Evolutionary conservation across 1,284 basidiomycete species (phyloP).

Genomic region (Apiotrichum brassicae): DNA sequence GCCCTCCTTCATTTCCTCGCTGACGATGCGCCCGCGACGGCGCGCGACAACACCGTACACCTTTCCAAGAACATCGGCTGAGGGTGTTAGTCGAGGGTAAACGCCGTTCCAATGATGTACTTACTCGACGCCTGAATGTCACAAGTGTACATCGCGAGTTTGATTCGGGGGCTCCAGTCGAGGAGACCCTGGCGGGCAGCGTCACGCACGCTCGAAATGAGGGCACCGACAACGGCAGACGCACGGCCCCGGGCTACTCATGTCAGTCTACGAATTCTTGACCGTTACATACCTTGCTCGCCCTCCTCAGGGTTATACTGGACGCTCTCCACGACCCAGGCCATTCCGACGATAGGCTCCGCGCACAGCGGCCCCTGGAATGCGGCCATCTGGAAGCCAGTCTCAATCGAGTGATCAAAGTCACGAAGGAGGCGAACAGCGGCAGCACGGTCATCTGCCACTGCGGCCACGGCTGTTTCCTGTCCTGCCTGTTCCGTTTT

Average conservation of each 20-base stretch:
- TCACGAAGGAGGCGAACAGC: constrained; percentile 50
- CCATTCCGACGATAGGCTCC: constrained; percentile 90
- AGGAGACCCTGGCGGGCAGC: constrained; percentile 80
- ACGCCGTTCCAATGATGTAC: constrained; percentile 40
- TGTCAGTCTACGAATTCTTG: background rate
- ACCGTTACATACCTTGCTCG: constrained; percentile 25
- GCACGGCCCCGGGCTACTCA: constrained; percentile 56
- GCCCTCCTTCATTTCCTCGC: constrained; percentile 98
- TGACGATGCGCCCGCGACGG: constrained; percentile 82
- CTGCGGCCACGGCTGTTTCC: constrained; percentile 20
- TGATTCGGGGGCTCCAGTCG: constrained; percentile 95
- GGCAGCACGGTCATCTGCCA: constrained; percentile 28
- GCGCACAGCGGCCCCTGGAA: constrained; percentile 91
- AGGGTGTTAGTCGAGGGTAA: no score
- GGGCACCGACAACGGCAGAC: constrained; percentile 75
- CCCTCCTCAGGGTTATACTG: constrained; percentile 51
- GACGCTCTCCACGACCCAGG: constrained; percentile 79
- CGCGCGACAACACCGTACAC: constrained; percentile 93
- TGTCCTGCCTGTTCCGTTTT: constrained; percentile 5
- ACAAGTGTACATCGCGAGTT: constrained; percentile 98
- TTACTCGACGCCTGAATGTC: constrained; percentile 96
- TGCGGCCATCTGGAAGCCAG: constrained; percentile 90
- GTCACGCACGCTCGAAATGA: constrained; percentile 84
- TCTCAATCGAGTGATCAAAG: constrained; percentile 78
- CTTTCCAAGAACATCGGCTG: constrained; percentile 94